Evolutionary conservation across 371 early-diverging fungal genomes (phyloP).

Genomic region (Rhizopus sp.): DNA sequence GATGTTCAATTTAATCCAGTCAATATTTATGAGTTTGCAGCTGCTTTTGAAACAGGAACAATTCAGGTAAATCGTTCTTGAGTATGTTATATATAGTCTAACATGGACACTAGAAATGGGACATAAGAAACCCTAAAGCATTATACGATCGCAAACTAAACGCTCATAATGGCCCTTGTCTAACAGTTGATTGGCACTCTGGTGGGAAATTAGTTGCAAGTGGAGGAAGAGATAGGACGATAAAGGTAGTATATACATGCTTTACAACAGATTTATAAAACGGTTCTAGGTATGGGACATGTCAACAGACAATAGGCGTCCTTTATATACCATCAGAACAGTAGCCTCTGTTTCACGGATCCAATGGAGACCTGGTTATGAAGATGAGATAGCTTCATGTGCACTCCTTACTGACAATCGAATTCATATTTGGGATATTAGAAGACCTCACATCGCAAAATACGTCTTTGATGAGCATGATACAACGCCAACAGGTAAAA

Average conservation of each 20-base stretch:
- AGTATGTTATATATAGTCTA: neutral
- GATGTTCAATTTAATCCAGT: slow-evolving; percentile 84
- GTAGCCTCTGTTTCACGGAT: slow-evolving; percentile 75
- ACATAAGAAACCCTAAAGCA: slow-evolving; percentile 67
- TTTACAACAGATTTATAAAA: neutral
- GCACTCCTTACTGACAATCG: slow-evolving; percentile 66
- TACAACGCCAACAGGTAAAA: slow-evolving; percentile 69
- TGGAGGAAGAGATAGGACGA: slow-evolving; percentile 82
- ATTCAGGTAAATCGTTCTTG: slow-evolving; percentile 56
- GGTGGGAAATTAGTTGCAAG: slow-evolving; percentile 77
- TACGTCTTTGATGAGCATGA: slow-evolving; percentile 75
- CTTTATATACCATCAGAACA: slow-evolving; percentile 68
- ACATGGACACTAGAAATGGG: slow-evolving; percentile 66
- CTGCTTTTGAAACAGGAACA: slow-evolving; percentile 89
- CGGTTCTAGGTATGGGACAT: slow-evolving; percentile 75
- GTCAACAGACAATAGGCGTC: slow-evolving; percentile 66
- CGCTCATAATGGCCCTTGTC: slow-evolving; percentile 78
- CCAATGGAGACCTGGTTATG: slow-evolving; percentile 77
- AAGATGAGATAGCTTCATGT: slow-evolving; percentile 76
- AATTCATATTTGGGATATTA: slow-evolving; percentile 79
- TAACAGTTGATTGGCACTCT: slow-evolving; percentile 84
- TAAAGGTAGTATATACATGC: slow-evolving; percentile 57
- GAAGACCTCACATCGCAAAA: slow-evolving; percentile 73
- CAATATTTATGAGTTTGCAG: slow-evolving; percentile 67
- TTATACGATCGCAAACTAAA: slow-evolving; percentile 69